phyloP scores from a whole-genome alignment of 2,329 filamentous ascomycete species.

The Ceratocystis diversiconidia region DNA sequence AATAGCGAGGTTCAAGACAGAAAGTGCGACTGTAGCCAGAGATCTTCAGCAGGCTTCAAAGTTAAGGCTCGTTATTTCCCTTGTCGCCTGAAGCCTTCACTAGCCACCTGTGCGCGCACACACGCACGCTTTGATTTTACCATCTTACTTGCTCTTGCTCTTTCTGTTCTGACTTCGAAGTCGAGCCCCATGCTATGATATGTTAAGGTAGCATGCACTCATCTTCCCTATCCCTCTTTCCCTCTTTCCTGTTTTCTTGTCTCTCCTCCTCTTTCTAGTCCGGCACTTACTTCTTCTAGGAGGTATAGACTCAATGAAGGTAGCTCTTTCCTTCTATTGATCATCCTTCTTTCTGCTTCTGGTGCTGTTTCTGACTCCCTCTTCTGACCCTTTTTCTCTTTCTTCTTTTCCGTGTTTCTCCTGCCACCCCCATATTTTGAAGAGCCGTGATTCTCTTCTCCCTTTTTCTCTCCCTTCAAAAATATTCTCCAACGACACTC shows the following conservation, averaged over 20 bases:
- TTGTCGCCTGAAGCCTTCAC: not conserved
- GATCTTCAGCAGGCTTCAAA: conserved; percentile 1
- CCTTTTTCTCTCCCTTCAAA: not conserved
- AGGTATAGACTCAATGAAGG: not conserved
- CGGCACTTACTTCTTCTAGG: not conserved
- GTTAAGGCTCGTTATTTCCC: not conserved
- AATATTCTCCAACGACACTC: conserved; percentile 3
- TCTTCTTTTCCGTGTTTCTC: conserved; percentile 2
- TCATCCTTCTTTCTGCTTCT: conserved; percentile 1
- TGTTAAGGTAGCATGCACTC: not conserved
- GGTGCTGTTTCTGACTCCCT: not conserved
- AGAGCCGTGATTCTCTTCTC: conserved; percentile 5
- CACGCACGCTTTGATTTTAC: not conserved
- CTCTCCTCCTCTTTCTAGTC: not conserved
- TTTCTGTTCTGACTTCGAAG: not conserved
- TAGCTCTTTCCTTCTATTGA: not conserved
- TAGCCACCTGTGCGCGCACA: not conserved
- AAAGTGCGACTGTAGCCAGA: not conserved
- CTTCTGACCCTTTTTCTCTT: not conserved
- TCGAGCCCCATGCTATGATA: not conserved
- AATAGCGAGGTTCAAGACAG: not conserved
- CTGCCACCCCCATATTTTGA: not conserved
- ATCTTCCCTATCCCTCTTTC: not conserved
- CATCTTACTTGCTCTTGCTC: not conserved
- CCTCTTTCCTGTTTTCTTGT: not conserved